Conservation (phyloP, 169 alveolate genomes). For the Toxoplasma gondii region DNA sequence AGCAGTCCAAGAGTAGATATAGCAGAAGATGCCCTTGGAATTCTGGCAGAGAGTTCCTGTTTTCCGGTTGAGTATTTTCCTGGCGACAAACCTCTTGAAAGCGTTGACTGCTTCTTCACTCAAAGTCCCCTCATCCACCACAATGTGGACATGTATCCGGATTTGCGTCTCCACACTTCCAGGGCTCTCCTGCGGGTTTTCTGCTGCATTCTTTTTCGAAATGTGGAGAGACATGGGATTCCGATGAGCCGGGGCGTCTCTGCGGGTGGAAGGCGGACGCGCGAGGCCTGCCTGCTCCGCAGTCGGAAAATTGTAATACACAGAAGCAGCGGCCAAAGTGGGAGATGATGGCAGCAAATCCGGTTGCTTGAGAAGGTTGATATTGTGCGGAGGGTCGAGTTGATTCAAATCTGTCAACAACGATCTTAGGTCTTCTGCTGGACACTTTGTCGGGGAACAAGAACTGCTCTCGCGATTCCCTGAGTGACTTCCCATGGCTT, state of each 20-base stretch:
- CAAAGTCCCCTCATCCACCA: not conserved
- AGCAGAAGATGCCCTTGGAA: not conserved
- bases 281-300: slow-evolving; percentile 31
- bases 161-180: not conserved
- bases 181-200: not conserved
- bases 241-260: slow-evolving; percentile 33
- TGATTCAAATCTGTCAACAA: not conserved
- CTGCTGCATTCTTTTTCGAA: not conserved
- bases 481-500: not conserved
- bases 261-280: slow-evolving; percentile 11
- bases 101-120: slow-evolving; percentile 8
- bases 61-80: not conserved
- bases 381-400: slow-evolving; percentile 22
- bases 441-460: not conserved
- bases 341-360: not conserved
- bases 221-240: slow-evolving; percentile 16
- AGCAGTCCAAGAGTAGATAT: not conserved
- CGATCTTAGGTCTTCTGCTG: not conserved
- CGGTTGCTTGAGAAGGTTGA: slow-evolving; percentile 21
- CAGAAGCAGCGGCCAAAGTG: slow-evolving; percentile 33
- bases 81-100: slow-evolving; percentile 29
- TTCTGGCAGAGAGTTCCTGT: not conserved
- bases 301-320: slow-evolving; percentile 11
- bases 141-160: not conserved
- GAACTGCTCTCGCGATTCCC: not conserved